Percentiles rank a stretch among this genome's conserved stretches.
Evolutionary conservation across 1,139 yeast genomes (phyloP).

Genomic region (Lodderomyces metapsilosis): DNA sequence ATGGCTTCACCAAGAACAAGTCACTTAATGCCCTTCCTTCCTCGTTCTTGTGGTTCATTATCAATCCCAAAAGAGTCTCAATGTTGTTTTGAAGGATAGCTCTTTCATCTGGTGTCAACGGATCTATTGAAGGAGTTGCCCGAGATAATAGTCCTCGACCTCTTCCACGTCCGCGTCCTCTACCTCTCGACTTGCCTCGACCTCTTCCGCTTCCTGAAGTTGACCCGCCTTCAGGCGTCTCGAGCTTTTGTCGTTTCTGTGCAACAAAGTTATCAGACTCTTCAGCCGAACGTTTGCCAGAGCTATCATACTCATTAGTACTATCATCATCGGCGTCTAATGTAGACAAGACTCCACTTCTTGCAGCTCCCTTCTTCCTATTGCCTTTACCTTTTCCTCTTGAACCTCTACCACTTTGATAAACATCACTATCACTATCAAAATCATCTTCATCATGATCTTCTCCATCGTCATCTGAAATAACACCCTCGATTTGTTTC

Average conservation of each 20-base stretch:
- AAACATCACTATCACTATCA: background rate
- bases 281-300: slow-evolving; percentile 13
- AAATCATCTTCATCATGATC: slow-evolving; percentile 23
- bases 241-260: slow-evolving; percentile 28
- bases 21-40: slow-evolving; percentile 50
- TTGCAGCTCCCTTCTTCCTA: slow-evolving; percentile 8
- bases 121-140: slow-evolving; percentile 39
- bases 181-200: slow-evolving; percentile 24
- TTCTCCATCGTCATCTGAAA: slow-evolving; percentile 36
- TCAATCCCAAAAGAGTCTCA: slow-evolving; percentile 43
- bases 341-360: background rate
- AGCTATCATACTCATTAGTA: slow-evolving; percentile 3
- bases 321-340: background rate
- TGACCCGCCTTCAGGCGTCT: slow-evolving; percentile 25
- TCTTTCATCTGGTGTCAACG: slow-evolving; percentile 43
- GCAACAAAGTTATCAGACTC: slow-evolving; percentile 14
- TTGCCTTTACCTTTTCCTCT: slow-evolving; percentile 7
- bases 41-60: slow-evolving; percentile 45
- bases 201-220: slow-evolving; percentile 13
- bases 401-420: slow-evolving; percentile 19
- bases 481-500: slow-evolving; percentile 52
- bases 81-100: slow-evolving; percentile 39
- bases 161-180: slow-evolving; percentile 26
- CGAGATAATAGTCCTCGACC: slow-evolving; percentile 29
- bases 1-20: slow-evolving; percentile 66